A percentile compares a stretch with the other conserved stretches of the same genome.
phyloP scores from a whole-genome alignment of 2,329 filamentous ascomycete species.

The Epichloe elymi region DNA sequence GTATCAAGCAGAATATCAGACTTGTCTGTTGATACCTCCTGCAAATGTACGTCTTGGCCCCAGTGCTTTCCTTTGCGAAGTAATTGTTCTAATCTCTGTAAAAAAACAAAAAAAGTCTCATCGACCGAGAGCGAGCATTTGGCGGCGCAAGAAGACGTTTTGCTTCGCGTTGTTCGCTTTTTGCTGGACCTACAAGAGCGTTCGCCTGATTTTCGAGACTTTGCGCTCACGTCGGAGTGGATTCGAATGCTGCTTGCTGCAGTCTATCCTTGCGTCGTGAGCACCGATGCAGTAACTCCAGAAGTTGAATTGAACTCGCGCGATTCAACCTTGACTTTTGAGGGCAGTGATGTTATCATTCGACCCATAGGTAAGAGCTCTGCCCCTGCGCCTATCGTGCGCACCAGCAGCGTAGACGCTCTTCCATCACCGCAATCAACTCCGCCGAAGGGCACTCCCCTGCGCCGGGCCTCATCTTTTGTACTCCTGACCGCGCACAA shows the following conservation, averaged over 20 bases:
- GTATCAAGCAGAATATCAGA: neutral
- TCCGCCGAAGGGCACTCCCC: slow-evolving; percentile 41
- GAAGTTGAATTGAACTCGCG: slow-evolving; percentile 79
- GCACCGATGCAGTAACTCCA: slow-evolving; percentile 68
- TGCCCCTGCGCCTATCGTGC: slow-evolving; percentile 55
- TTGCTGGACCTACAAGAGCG: slow-evolving; percentile 65
- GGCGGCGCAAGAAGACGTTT: slow-evolving; percentile 42
- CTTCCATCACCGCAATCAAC: slow-evolving; percentile 34
- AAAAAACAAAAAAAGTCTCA: slow-evolving; percentile 10
- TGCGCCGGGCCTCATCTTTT: slow-evolving; percentile 80
- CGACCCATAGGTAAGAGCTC: slow-evolving; percentile 51
- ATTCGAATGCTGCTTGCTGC: slow-evolving; percentile 65
- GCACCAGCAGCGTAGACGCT: slow-evolving; percentile 49
- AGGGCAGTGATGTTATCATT: slow-evolving; percentile 74
- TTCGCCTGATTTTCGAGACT: slow-evolving; percentile 70
- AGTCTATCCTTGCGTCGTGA: slow-evolving; percentile 79
- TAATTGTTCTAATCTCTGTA: neutral
- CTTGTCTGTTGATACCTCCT: neutral
- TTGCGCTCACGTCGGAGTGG: slow-evolving; percentile 68
- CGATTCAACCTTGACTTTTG: slow-evolving; percentile 69
- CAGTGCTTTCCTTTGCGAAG: neutral
- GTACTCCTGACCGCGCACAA: slow-evolving; percentile 68
- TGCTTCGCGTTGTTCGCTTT: slow-evolving; percentile 69
- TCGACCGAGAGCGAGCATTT: slow-evolving; percentile 33
- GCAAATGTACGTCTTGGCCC: neutral